Percentiles rank a stretch among this genome's conserved stretches.
These are phyloP conservation scores for Claviceps sp. DNA, from an alignment of 2,329 filamentous ascomycete species.

Conservation along the genomic window DNA sequence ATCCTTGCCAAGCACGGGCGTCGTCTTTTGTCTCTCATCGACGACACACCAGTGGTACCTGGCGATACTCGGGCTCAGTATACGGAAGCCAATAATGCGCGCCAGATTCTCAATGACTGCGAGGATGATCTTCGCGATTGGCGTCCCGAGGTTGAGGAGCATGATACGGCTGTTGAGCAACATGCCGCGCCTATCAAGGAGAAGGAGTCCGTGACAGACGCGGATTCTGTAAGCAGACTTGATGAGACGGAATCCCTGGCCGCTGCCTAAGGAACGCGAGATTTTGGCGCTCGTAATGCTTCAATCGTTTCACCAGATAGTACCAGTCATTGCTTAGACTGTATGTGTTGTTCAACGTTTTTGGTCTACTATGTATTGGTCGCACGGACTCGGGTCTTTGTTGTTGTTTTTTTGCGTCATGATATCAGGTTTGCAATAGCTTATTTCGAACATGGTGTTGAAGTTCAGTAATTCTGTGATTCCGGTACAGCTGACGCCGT, in stretches of 20 bases:
- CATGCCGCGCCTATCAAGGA: constrained; percentile 13
- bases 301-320: no score
- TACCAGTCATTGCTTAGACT: not conserved
- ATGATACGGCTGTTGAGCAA: constrained; percentile 12
- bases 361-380: not conserved
- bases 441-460: not conserved
- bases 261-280: not conserved
- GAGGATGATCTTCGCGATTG: constrained; percentile 78
- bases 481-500: no score
- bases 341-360: not conserved
- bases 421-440: constrained; percentile 1
- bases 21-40: constrained; percentile 69
- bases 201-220: constrained; percentile 10
- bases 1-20: constrained; percentile 86
- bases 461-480: not conserved
- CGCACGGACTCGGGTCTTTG: not conserved
- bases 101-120: constrained; percentile 81
- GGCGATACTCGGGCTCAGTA: constrained; percentile 66
- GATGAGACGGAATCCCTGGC: not conserved
- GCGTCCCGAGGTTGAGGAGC: constrained; percentile 34
- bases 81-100: constrained; percentile 49
- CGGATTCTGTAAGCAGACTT: not conserved
- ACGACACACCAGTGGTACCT: constrained; percentile 80
- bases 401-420: not conserved
- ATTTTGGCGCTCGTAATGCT: no score